These are phyloP conservation scores for Globisporangium mamillatum DNA, from an alignment of 352 stramenopile genomes.

Conservation along the genomic window DNA sequence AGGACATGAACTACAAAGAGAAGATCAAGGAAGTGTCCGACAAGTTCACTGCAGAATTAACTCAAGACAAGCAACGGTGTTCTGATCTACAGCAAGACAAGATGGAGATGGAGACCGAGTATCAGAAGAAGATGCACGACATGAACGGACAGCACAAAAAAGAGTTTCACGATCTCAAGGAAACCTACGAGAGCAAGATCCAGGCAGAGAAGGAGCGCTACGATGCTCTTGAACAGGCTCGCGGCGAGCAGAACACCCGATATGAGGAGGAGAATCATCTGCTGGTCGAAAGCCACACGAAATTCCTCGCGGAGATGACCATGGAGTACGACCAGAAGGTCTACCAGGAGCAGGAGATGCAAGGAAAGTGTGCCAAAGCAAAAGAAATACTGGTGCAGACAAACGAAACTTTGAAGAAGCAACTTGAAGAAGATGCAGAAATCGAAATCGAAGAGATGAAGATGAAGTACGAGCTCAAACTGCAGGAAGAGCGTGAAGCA, in stretches of 20 bases:
- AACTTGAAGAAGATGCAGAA: conserved; percentile 94
- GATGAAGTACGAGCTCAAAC: conserved; percentile 89
- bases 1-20: conserved; percentile 95
- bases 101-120: conserved; percentile 86
- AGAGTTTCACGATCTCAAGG: conserved; percentile 89
- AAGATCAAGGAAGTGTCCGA: conserved; percentile 95
- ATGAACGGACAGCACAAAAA: conserved; percentile 89
- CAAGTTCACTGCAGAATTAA: conserved; percentile 92
- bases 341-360: conserved; percentile 75
- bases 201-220: conserved; percentile 90
- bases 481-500: conserved; percentile 87
- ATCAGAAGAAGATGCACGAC: conserved; percentile 89
- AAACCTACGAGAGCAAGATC: conserved; percentile 89
- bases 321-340: conserved; percentile 92
- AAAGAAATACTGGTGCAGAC: conserved; percentile 79
- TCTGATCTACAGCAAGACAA: conserved; percentile 89
- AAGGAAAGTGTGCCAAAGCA: conserved; percentile 52
- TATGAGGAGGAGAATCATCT: conserved; percentile 78
- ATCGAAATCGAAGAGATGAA: conserved; percentile 92
- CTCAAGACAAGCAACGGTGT: conserved; percentile 91
- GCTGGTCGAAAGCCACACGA: conserved; percentile 75
- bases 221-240: conserved; percentile 72
- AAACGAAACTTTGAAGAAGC: conserved; percentile 88
- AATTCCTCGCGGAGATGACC: conserved; percentile 90
- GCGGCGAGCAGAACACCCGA: conserved; percentile 65